phyloP scores from a whole-genome alignment of 139 green algal species.

The Chlorella sp. region DNA sequence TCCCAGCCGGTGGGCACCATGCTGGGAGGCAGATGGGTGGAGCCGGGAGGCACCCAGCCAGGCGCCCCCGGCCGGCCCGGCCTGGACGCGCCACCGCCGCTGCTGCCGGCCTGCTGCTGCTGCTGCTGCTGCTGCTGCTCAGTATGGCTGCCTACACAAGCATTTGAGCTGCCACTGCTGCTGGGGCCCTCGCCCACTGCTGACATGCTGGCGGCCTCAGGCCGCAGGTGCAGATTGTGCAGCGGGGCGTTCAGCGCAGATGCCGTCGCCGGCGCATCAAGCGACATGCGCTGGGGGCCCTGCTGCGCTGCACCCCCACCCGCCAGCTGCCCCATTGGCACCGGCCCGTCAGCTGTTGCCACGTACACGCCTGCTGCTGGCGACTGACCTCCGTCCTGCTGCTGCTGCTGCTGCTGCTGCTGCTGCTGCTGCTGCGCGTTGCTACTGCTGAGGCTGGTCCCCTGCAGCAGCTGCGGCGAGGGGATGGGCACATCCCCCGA shows the following conservation, averaged over 20 bases:
- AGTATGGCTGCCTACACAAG: too few relatives aligned
- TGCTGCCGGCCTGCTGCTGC: slow-evolving; percentile 26
- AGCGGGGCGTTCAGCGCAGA: background rate
- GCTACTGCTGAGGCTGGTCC: background rate
- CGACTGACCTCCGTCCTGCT: background rate
- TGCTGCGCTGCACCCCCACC: background rate
- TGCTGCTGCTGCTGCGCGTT: background rate
- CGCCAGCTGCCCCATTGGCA: background rate
- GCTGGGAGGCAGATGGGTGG: slow-evolving; percentile 46
- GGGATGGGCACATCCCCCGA: slow-evolving; percentile 24
- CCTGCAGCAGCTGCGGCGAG: slow-evolving; percentile 13
- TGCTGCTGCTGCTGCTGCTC: slow-evolving; percentile 8
- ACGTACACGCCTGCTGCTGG: slow-evolving; percentile 12
- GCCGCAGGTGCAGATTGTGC: slow-evolving; percentile 1
- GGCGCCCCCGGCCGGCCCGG: background rate
- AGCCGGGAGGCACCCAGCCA: slow-evolving; percentile 35
- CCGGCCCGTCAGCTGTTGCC: background rate
- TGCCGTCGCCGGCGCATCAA: background rate
- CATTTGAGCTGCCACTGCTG: background rate
- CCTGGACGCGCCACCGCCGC: background rate
- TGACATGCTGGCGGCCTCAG: background rate
- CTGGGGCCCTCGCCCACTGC: background rate
- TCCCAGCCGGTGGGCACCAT: slow-evolving; percentile 74
- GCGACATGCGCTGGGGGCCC: background rate
- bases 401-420: background rate